Percentiles rank a stretch among this genome's conserved stretches.
These are phyloP conservation scores for Lactarius pseudohatsudake DNA, from an alignment of 768 basidiomycete genomes.

Conservation along the genomic window DNA sequence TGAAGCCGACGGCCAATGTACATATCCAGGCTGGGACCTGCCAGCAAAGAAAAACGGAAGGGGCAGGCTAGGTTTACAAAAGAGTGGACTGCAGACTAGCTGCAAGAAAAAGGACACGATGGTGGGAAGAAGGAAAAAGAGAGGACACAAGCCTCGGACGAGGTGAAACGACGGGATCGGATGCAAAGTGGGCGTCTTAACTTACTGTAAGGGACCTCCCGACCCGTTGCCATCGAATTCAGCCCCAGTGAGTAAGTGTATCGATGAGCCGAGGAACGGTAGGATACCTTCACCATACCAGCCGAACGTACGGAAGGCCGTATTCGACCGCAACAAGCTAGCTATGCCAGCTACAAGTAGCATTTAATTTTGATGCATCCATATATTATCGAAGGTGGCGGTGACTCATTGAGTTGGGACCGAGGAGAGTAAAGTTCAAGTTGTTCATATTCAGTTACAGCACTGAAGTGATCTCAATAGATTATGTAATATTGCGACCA, in stretches of 20 bases:
- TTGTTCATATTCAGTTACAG: not conserved
- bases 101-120: slow-evolving; percentile 35
- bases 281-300: not conserved
- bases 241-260: not conserved
- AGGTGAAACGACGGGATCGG: not conserved
- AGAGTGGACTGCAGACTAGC: slow-evolving; percentile 51
- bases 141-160: not conserved
- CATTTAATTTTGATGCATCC: not conserved
- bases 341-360: not conserved
- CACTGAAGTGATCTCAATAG: no score
- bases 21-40: slow-evolving; percentile 40
- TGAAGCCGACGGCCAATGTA: slow-evolving; percentile 31
- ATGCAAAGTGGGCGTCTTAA: not conserved
- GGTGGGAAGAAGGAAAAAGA: not conserved
- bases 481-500: not conserved
- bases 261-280: not conserved
- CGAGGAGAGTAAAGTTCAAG: not conserved
- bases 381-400: not conserved
- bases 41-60: slow-evolving; percentile 30
- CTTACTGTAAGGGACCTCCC: not conserved
- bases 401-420: not conserved
- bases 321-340: not conserved
- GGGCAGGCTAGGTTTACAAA: slow-evolving; percentile 34
- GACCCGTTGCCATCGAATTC: slow-evolving; percentile 3
- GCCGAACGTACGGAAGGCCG: not conserved